Evolutionary conservation across 202 grass and related monocot genomes (phyloP), one percentile per base, ranked within the genome.

Genomic region (Setaria viridis): DNA sequence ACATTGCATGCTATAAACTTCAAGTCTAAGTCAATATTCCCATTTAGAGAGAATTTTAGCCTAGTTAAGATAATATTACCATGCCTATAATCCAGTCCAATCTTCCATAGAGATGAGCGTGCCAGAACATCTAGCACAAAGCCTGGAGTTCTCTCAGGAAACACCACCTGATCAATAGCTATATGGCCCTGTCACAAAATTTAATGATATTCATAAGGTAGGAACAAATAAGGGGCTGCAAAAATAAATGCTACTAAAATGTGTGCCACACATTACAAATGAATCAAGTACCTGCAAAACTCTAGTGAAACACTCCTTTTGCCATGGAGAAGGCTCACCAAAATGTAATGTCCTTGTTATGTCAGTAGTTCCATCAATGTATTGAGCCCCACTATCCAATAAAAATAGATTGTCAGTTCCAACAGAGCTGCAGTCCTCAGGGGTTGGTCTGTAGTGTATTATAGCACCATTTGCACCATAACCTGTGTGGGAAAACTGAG

Each of bases 381-480:
- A 98, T 78, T 98, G 95, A 85, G 87, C 95, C 84, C 95, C 95
- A 91, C 95, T 98, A 94, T 98, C 95, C 92, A 98, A 89, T 53
- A 98, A 91, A 88, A 98, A 95, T n/a, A 98, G 83, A 87, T 94
- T 94, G 41, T 95, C 92, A 25, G 54, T 81, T 75, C 84, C 88
- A 84, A 98, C 88, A 80, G 91, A 79, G 62, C 86, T 94, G 79
- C 96, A 98, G 91, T 70, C 89, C 79, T 94, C 88, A 70, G 77
- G 71, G 67, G 54, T 95, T 79, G 96, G 90, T 11, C 72, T 91
- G 85, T 98, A 98, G 82, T 98, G 96, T 89, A 98, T 98, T 86
- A 98, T 88, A 77, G 96, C 96, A 76, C 96, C 96, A 94, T 98
- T 95, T 88, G 93, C 90, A 91, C 96, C 96, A 85, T 95, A 98